Conservation (phyloP, 164 flowering plant genomes). For the Umbilicus rupestris region DNA sequence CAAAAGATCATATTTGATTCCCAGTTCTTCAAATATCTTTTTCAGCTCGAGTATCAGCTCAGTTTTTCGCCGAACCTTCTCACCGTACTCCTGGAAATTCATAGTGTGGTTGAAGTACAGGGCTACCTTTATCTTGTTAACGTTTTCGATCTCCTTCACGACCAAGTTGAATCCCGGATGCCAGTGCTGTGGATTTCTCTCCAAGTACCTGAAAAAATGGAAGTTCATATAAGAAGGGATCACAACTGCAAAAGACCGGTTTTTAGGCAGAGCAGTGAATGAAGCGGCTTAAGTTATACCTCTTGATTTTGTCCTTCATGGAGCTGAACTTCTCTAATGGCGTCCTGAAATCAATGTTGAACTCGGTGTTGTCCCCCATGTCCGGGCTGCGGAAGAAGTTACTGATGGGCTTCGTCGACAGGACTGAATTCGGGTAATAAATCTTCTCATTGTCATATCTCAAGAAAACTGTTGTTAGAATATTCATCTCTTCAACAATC, state of each 20-base stretch:
- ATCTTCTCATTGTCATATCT: conserved; percentile 42
- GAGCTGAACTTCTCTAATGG: conserved; percentile 35
- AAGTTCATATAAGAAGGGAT: not conserved
- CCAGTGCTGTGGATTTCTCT: conserved; percentile 41
- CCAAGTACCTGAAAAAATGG: conserved; percentile 32
- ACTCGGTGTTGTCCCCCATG: conserved; percentile 45
- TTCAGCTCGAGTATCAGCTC: conserved; percentile 41
- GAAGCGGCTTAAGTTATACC: conserved; percentile 19
- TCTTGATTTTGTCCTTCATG: conserved; percentile 36
- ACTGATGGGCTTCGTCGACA: conserved; percentile 51
- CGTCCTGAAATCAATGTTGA: conserved; percentile 42
- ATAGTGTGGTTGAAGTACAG: conserved; percentile 43
- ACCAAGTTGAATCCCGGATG: conserved; percentile 36
- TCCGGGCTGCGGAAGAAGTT: conserved; percentile 54
- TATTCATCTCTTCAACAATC: conserved; percentile 62
- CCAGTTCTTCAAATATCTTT: conserved; percentile 43
- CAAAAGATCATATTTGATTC: conserved; percentile 38
- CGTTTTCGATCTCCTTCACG: conserved; percentile 53
- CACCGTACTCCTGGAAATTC: conserved; percentile 48
- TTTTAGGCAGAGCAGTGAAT: not conserved
- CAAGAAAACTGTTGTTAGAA: conserved; percentile 52
- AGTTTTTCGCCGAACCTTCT: conserved; percentile 39
- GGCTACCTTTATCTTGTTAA: conserved; percentile 50
- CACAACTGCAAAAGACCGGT: too few relatives aligned
- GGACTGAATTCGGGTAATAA: conserved; percentile 53